Evolutionary conservation across 257 asterid genomes (phyloP), one percentile per base, ranked within the genome.

Genomic region (Primulina eburnea): DNA sequence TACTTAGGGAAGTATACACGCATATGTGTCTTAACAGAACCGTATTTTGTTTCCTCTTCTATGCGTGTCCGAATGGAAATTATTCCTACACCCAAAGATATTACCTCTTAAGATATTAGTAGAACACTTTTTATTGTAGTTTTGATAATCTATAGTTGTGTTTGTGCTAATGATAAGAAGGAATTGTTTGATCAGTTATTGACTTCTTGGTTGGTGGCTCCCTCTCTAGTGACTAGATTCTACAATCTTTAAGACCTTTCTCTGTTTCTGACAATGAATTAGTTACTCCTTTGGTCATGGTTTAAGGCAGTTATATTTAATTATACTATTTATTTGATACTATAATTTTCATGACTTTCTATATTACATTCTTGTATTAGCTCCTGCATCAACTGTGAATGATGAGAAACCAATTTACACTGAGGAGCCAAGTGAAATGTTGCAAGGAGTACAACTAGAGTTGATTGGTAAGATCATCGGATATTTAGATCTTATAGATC

Each of bases 361-460:
- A 12, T 68, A 40, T 40, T 26, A 47, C 52, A 35, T 71, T 53
- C 60, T 64, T 62, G 68, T 67, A 69, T 62, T 85, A 90, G 89
- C 71, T 78, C 74, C 81, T 67, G 76, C 56, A 67, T 73, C 82
- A 32, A 76, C 77, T 52, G 30, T 74, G 58, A 70, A 76, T 75
- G 74, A 78, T 64, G 82, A 74, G 47, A 81, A 73, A 73, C 88
- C 91, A 24, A 74, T 71, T 76, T 82, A 69, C 65, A 81, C 90
- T 55, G 83, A 84, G 18, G 84, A 88, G 34, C 81, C 79, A 59
- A 77, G 83, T 4, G 86, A 86, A 81, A 82, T 83, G 76, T 79
- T 92, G 77, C 87, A 82, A 79, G 88, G 84, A 58, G 26, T 29
- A 6, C 96, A 87, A 60, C 84, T 92, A 29, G 87, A 82, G 73